Conservation (phyloP, 2,329 filamentous ascomycete genomes). For the Epichloe bromicola region DNA sequence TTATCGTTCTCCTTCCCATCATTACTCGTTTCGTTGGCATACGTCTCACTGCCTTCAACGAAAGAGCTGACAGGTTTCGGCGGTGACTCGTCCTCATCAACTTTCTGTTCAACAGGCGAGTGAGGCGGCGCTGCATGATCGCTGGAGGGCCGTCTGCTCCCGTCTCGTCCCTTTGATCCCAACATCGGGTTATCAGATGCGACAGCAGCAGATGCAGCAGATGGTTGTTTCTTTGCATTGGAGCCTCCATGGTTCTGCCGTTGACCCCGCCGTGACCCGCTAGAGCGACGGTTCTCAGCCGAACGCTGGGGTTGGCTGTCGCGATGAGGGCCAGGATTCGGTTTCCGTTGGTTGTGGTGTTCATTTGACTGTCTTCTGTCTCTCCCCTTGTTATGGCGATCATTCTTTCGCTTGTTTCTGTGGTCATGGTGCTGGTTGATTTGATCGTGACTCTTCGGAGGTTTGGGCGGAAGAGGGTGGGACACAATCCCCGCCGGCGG, state of each 20-base stretch:
- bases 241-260: slow-evolving; percentile 1
- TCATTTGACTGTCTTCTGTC: slow-evolving; percentile 10
- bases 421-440: slow-evolving; percentile 16
- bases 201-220: neutral
- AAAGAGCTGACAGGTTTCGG: neutral
- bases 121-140: neutral
- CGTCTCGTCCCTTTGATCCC: neutral
- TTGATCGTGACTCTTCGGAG: slow-evolving; percentile 16
- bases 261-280: slow-evolving; percentile 1
- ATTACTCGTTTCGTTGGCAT: neutral
- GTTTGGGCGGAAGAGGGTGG: slow-evolving; percentile 20
- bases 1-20: neutral
- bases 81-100: neutral
- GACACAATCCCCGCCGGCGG: slow-evolving; percentile 6
- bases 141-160: neutral
- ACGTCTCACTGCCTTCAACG: neutral
- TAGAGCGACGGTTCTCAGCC: slow-evolving; percentile 1
- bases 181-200: neutral
- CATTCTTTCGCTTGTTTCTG: slow-evolving; percentile 18
- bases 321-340: neutral
- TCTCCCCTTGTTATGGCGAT: slow-evolving; percentile 19
- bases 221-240: neutral
- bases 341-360: neutral
- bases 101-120: neutral
- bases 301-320: neutral